A percentile compares a stretch with the other conserved stretches of the same genome.
These are phyloP conservation scores for Sonneratia alba DNA, from an alignment of 345 rosid genomes.

Conservation along the genomic window DNA sequence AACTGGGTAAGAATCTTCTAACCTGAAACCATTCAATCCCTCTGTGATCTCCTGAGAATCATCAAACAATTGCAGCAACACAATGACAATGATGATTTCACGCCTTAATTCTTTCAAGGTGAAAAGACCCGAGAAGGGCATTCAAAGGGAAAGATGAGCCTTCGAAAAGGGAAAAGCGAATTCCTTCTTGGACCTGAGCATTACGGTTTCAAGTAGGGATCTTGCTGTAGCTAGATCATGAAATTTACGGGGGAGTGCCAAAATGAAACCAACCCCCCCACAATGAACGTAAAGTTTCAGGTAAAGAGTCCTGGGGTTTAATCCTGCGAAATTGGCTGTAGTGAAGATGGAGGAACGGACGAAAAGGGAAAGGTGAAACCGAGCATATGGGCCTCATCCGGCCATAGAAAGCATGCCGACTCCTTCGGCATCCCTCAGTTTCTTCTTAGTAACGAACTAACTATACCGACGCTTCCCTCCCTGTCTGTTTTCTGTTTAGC, in stretches of 20 bases:
- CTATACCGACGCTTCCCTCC: not conserved
- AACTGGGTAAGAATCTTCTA: not conserved
- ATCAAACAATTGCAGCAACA: not conserved
- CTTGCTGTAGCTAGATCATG: not conserved
- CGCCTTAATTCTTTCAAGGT: not conserved
- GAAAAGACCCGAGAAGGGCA: not conserved
- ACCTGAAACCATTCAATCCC: not conserved
- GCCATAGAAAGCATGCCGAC: not conserved
- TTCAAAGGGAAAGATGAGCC: not conserved
- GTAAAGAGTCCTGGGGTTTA: not conserved
- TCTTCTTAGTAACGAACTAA: not conserved
- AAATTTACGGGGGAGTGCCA: not conserved
- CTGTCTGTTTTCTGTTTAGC: not conserved
- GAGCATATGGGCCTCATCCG: not conserved
- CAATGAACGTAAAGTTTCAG: no score
- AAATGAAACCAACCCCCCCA: not conserved
- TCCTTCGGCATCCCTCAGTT: conserved; percentile 1
- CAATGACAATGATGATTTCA: not conserved
- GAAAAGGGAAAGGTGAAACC: not conserved
- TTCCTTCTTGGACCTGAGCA: not conserved
- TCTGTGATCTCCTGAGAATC: not conserved
- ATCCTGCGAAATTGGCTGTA: not conserved
- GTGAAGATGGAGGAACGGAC: not conserved
- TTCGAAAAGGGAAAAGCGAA: not conserved
- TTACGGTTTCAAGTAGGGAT: not conserved